These are phyloP conservation scores for Crataegus laevigata DNA, from an alignment of 306 rosid species.

Conservation along the genomic window DNA sequence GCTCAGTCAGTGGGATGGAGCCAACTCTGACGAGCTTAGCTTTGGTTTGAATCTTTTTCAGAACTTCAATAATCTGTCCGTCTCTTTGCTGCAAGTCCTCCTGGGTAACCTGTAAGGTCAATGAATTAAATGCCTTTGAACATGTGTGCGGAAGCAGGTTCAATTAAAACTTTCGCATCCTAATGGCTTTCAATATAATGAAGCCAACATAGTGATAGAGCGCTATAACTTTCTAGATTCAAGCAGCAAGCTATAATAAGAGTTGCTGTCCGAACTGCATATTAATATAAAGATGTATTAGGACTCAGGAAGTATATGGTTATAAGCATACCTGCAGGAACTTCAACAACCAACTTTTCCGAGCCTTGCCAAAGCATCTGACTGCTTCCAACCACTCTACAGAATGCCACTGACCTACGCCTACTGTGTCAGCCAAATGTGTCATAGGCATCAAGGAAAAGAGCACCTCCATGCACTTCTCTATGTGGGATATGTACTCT, in stretches of 20 bases:
- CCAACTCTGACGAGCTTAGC: conserved; percentile 66
- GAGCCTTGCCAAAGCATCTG: conserved; percentile 79
- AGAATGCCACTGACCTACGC: conserved; percentile 21
- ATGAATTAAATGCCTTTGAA: background rate
- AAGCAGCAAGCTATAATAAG: background rate
- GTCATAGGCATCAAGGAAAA: conserved; percentile 57
- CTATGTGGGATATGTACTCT: conserved; percentile 47
- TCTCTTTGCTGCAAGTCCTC: conserved; percentile 43
- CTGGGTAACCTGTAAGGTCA: conserved; percentile 45
- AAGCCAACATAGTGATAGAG: background rate
- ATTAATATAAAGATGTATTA: background rate
- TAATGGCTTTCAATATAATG: background rate
- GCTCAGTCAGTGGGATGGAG: conserved; percentile 57
- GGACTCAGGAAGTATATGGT: background rate
- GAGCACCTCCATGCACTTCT: conserved; percentile 73
- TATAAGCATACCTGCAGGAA: conserved; percentile 52
- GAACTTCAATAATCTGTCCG: conserved; percentile 25
- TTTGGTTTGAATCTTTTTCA: conserved; percentile 55
- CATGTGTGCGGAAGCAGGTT: background rate
- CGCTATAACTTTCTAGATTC: background rate
- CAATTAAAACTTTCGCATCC: background rate
- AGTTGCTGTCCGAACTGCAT: background rate
- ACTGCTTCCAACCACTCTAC: conserved; percentile 65
- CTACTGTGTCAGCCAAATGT: conserved; percentile 21
- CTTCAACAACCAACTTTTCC: conserved; percentile 54